A percentile compares a stretch with the other conserved stretches of the same genome.
Conservation (phyloP, 768 basidiomycete species). For the Melanogaster broomeanus region DNA sequence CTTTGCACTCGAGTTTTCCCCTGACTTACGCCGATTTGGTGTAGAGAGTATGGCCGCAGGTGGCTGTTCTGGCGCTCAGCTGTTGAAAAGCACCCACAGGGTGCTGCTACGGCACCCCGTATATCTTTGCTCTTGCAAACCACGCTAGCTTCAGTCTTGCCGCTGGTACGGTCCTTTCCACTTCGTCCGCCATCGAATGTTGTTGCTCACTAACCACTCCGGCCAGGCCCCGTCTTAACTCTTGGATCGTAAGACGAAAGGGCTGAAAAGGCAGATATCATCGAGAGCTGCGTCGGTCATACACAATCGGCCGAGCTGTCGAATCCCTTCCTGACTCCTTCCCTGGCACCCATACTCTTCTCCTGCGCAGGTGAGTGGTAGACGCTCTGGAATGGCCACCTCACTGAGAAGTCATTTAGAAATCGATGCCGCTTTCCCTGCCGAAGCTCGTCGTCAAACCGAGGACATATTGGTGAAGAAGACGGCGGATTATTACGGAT, state of each 20-base stretch:
- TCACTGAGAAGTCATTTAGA: constrained; percentile 33
- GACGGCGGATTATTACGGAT: constrained; percentile 46
- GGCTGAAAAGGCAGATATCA: constrained; percentile 49
- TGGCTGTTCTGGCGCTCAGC: not conserved
- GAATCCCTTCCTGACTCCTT: not conserved
- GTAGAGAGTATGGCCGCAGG: constrained; percentile 41
- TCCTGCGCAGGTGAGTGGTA: constrained; percentile 52
- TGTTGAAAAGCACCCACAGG: constrained; percentile 32
- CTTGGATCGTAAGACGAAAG: constrained; percentile 28
- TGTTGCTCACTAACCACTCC: not conserved
- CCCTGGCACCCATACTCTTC: constrained; percentile 53
- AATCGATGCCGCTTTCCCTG: constrained; percentile 54
- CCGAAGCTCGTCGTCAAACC: constrained; percentile 50
- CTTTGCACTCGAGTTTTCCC: not conserved
- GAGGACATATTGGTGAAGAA: constrained; percentile 56
- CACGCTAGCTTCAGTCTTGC: constrained; percentile 41
- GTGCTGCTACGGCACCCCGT: constrained; percentile 61
- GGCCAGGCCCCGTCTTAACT: constrained; percentile 55
- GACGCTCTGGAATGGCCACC: not conserved
- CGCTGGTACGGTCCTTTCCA: constrained; percentile 38
- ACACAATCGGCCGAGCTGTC: not conserved
- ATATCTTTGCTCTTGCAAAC: constrained; percentile 46
- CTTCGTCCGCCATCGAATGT: not conserved
- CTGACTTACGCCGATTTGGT: too few species aligned
- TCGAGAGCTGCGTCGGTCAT: constrained; percentile 50